Conservation (phyloP, 23 red algal genomes). For the Cyanidium caldarium region DNA sequence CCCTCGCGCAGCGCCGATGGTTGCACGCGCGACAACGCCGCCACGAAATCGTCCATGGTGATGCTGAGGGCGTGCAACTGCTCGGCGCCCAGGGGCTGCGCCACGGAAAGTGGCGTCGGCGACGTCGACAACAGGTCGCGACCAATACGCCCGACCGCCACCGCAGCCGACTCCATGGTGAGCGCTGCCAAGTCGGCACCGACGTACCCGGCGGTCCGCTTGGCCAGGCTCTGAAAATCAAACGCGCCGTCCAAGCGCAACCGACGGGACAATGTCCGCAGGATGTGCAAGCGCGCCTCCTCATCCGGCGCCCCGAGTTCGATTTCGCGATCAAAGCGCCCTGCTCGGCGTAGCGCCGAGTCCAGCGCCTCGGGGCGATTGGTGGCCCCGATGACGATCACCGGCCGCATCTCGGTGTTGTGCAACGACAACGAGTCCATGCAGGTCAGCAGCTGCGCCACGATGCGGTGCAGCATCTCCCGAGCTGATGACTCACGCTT, state of each 20-base stretch:
- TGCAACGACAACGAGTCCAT: slow-evolving; percentile 36
- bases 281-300: slow-evolving; percentile 40
- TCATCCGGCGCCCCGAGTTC: slow-evolving; percentile 79
- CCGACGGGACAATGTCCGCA: slow-evolving; percentile 25
- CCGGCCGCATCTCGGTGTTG: background rate
- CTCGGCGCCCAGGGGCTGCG: background rate
- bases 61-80: slow-evolving; percentile 16
- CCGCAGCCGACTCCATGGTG: slow-evolving; percentile 29
- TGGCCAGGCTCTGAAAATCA: slow-evolving; percentile 24
- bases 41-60: slow-evolving; percentile 41
- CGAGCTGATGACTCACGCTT: slow-evolving; percentile 39
- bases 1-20: slow-evolving; percentile 78
- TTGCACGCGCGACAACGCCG: slow-evolving; percentile 24
- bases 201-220: slow-evolving; percentile 70
- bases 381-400: slow-evolving; percentile 83
- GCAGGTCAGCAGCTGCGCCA: slow-evolving; percentile 61
- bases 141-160: slow-evolving; percentile 41
- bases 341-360: slow-evolving; percentile 66
- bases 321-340: slow-evolving; percentile 85
- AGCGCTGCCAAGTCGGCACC: slow-evolving; percentile 78
- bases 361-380: slow-evolving; percentile 80
- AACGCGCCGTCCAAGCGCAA: slow-evolving; percentile 13
- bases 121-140: background rate
- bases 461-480: slow-evolving; percentile 73
- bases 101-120: background rate